Evolutionary conservation across 2,329 filamentous ascomycete species (phyloP), one percentile per base, ranked within the genome.

Genomic region (Xylariaceae sp.): DNA sequence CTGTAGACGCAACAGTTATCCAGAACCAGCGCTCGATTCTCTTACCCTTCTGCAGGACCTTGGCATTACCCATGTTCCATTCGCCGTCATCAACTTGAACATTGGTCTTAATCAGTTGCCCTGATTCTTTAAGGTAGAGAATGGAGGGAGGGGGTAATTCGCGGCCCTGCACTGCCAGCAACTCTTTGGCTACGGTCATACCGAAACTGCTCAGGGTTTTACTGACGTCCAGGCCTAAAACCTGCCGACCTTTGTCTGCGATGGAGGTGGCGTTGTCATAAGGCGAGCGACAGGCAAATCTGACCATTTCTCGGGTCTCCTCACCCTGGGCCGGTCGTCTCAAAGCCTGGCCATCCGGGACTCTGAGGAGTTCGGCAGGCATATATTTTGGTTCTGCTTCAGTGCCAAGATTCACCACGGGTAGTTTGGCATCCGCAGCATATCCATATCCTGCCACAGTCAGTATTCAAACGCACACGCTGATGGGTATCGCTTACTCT

Each of bases 121-220:
- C 66, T 12, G 43, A 58, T 26, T 67, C 57, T 54, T 67, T 58
- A 0, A 19, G 19, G 64, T 95, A 96, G 1, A 72, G 67, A 31
- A 95, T 71, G 0, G 60, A 64, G 0, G 90, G 90, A 0, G 81
- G 65, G 0, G 64, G 42, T 0, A 95, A 76, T 41, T 92, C 79
- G 4, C 91, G 84, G 1, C 83, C 91, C 0, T 76, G 75, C 0
- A 96, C 87, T 0, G 87, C 87, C 35, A 95, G 74, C 35, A 96
- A 76, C 1, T 74, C 70, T 9, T 79, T 77, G 5, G 74, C 76
- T 2, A 91, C 77, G 1, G 72, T 71, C 57, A 95, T 75, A 4
- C 85, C 85, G 57, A 91, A 94, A 2, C 74, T 62, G 3, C 59
- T 37, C 2, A 60, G 48, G 29, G 29, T 73, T 0, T 70, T 58